Percentiles rank a stretch among this genome's conserved stretches.
Evolutionary conservation across 192 early-diverging fungal genomes (phyloP).

Genomic region (Cladochytrium replicatum): DNA sequence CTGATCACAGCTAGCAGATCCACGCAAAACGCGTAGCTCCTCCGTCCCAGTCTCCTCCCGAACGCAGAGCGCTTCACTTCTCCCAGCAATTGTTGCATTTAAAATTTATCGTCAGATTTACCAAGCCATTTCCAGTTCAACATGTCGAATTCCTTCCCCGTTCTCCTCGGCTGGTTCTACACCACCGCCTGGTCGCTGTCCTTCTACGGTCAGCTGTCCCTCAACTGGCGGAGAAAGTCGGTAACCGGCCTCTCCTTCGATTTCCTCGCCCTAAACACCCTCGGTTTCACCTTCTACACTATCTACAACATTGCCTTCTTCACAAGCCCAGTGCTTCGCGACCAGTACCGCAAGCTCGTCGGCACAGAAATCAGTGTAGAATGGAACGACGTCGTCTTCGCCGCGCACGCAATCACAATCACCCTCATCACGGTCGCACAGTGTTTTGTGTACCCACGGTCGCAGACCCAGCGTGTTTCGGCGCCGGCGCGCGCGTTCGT

Average conservation of each 20-base stretch:
- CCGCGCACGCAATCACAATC: constrained; percentile 66
- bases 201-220: constrained; percentile 66
- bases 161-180: constrained; percentile 54
- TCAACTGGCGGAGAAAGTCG: constrained; percentile 68
- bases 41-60: too few relatives aligned
- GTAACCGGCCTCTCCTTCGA: constrained; percentile 84
- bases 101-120: too few relatives aligned
- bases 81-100: too few relatives aligned
- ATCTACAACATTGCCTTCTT: constrained; percentile 71
- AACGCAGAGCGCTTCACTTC: too few relatives aligned
- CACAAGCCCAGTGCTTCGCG: constrained; percentile 47
- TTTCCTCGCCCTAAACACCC: constrained; percentile 76
- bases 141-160: too few relatives aligned
- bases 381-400: constrained; percentile 79
- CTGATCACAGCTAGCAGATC: too few relatives aligned
- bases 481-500: constrained; percentile 26
- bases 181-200: constrained; percentile 78
- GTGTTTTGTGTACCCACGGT: constrained; percentile 8
- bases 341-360: constrained; percentile 59
- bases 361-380: constrained; percentile 63
- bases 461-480: constrained; percentile 32
- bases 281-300: constrained; percentile 79
- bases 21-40: too few relatives aligned
- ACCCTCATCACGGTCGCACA: constrained; percentile 17
- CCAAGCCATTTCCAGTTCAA: too few relatives aligned